phyloP scores from a whole-genome alignment of 1,139 yeast species.

The Yamadazyma diddensiae region DNA sequence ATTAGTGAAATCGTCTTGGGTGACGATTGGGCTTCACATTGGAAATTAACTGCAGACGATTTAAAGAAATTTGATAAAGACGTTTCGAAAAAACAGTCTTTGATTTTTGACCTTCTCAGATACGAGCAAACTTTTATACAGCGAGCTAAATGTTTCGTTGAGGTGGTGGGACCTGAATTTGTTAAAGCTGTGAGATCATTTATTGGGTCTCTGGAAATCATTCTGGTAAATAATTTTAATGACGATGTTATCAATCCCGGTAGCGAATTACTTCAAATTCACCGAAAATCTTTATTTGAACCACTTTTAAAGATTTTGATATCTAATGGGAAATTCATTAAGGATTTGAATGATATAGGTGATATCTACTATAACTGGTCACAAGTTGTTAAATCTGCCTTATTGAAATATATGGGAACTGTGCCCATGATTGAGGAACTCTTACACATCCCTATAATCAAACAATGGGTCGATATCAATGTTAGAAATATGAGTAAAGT shows the following conservation, averaged over 20 bases:
- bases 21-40: slow-evolving; percentile 73
- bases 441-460: slow-evolving; percentile 44
- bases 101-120: slow-evolving; percentile 71
- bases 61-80: slow-evolving; percentile 51
- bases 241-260: slow-evolving; percentile 62
- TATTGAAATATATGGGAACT: slow-evolving; percentile 57
- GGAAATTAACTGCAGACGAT: slow-evolving; percentile 63
- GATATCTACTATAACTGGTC: slow-evolving; percentile 69
- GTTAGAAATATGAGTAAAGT: slow-evolving; percentile 37
- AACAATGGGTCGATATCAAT: slow-evolving; percentile 51
- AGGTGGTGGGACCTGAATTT: slow-evolving; percentile 44
- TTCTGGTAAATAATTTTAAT: slow-evolving; percentile 47
- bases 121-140: slow-evolving; percentile 75
- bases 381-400: slow-evolving; percentile 45
- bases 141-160: slow-evolving; percentile 64
- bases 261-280: slow-evolving; percentile 57
- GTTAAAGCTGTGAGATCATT: slow-evolving; percentile 47
- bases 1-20: slow-evolving; percentile 38
- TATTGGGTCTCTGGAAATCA: slow-evolving; percentile 30
- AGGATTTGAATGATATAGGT: slow-evolving; percentile 50
- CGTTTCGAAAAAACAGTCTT: slow-evolving; percentile 67
- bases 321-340: slow-evolving; percentile 65
- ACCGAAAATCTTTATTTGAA: slow-evolving; percentile 52
- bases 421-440: slow-evolving; percentile 33
- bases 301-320: slow-evolving; percentile 44